Evolutionary conservation across 2,329 filamentous ascomycete genomes (phyloP).

Genomic region (Knoxdaviesia capensis): DNA sequence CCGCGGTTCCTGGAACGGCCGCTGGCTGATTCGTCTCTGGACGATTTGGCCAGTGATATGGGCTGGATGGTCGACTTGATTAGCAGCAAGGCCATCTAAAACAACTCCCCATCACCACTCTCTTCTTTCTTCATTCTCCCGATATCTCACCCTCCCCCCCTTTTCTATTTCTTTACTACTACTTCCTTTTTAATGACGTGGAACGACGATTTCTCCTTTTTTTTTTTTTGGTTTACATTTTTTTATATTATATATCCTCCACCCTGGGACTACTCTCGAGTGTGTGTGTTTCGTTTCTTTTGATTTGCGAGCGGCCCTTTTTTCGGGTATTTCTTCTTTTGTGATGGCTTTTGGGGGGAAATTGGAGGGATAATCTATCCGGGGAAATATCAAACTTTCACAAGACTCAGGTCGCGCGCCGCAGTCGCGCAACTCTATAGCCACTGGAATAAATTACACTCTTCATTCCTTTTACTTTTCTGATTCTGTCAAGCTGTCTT

Average conservation of each 20-base stretch:
- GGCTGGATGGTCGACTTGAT: slow-evolving; percentile 31
- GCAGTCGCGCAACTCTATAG: no score
- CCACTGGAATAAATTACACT: no score
- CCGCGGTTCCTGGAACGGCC: no score
- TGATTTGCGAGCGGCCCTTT: neutral
- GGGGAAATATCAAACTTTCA: no score
- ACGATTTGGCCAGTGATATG: slow-evolving; percentile 23
- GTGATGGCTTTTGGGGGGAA: neutral
- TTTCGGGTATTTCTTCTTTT: neutral
- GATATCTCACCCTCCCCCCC: neutral
- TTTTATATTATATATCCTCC: neutral
- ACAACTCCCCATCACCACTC: slow-evolving; percentile 3
- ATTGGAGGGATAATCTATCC: no score
- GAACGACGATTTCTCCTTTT: neutral
- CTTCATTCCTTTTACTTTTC: no score
- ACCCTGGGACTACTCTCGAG: neutral
- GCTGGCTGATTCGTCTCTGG: slow-evolving; percentile 13
- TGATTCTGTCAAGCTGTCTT: no score
- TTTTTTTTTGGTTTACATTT: neutral
- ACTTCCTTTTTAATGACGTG: neutral
- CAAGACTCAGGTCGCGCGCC: no score
- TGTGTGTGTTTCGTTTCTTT: neutral
- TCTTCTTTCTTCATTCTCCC: neutral
- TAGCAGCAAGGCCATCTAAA: slow-evolving; percentile 10
- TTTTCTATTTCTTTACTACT: neutral